Base-by-base conservation (phyloP, 192 early-diverging fungal genomes). In the Anaeromyces robustus region DNA sequence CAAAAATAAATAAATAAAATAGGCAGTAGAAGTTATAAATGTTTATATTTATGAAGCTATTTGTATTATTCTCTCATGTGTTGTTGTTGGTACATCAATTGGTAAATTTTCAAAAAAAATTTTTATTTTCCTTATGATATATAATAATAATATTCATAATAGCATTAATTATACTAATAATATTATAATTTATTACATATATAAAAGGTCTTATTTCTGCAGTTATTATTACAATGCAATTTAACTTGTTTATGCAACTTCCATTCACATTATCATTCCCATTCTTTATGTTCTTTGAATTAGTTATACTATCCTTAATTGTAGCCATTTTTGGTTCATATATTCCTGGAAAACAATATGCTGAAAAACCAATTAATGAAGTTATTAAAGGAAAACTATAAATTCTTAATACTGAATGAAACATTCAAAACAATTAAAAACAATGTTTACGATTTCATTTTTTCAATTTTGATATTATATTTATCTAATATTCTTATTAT, bases 21-120 rank as follows among this genome's bases (percentile, higher is more conserved):
- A 85, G 84, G 82, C 81, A 13, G 29, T 77, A n/a, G 39, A 52
- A 29, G 84, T 85, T 4, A 77, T 82, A 4, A 32, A 77, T 26
- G 79, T 85, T 9, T 85, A 85, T 77, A 77, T 85, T 22, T 85
- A 83, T 77, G 84, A 85, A 77, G 82, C 84, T 29, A 11, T 85
- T 31, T 82, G 80, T 77, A 83, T 85, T 31, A 83, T 85, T 26
- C 26, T 82, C 29, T 77, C 84, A 7, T 83, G 82, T 39, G 52
- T 77, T 7, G 31, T 83, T 19, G 29, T 85, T 43, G 84, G 84
- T 30, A 85, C 84, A 12, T 9, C 43, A 16, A 81, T 82, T 29
- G 84, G 84, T 81, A 68, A 29, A n/a, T 39, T 14, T 39, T 39
- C 9, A 39, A 34, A 34, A 34, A 34, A 34, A 34, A 34, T 34